Evolutionary conservation across 192 early-diverging fungal genomes (phyloP).

Genomic region (Podila epigama): DNA sequence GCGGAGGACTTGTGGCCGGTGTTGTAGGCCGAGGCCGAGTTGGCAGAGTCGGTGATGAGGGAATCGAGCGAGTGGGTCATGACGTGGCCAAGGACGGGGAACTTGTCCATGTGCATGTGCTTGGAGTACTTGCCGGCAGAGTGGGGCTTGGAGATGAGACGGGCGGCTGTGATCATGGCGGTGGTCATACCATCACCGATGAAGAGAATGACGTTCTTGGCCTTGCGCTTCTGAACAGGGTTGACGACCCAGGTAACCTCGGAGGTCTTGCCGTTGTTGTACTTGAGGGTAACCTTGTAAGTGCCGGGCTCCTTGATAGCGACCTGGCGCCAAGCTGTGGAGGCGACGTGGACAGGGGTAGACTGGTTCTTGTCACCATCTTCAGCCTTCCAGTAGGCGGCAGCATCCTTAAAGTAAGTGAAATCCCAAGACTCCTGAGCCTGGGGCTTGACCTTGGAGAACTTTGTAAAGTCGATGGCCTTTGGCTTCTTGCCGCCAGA

Average conservation of each 20-base stretch:
- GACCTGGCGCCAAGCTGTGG: slow-evolving; percentile 55
- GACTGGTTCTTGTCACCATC: slow-evolving; percentile 30
- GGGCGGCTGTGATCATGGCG: slow-evolving; percentile 68
- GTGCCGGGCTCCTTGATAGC: slow-evolving; percentile 53
- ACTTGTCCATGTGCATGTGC: slow-evolving; percentile 51
- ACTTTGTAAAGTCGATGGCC: slow-evolving; percentile 53
- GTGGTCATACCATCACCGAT: slow-evolving; percentile 72
- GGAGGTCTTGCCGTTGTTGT: slow-evolving; percentile 56
- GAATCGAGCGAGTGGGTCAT: slow-evolving; percentile 71
- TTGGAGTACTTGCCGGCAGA: slow-evolving; percentile 65
- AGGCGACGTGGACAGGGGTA: slow-evolving; percentile 57
- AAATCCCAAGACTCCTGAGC: slow-evolving; percentile 58
- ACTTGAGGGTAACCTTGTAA: slow-evolving; percentile 56
- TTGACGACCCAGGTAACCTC: slow-evolving; percentile 57
- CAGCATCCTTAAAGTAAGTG: slow-evolving; percentile 54
- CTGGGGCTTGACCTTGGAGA: slow-evolving; percentile 35
- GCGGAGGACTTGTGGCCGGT: slow-evolving; percentile 67
- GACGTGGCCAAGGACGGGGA: slow-evolving; percentile 59
- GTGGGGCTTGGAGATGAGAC: slow-evolving; percentile 61
- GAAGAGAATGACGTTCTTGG: slow-evolving; percentile 70
- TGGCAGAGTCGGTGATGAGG: slow-evolving; percentile 74
- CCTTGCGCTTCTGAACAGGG: slow-evolving; percentile 56
- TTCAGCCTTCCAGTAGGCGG: slow-evolving; percentile 42
- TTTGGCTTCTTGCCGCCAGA: slow-evolving; percentile 17
- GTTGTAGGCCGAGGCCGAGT: slow-evolving; percentile 71